Evolutionary conservation across 148 eudicot species (phyloP).

Genomic region (Polygonum maritimum): DNA sequence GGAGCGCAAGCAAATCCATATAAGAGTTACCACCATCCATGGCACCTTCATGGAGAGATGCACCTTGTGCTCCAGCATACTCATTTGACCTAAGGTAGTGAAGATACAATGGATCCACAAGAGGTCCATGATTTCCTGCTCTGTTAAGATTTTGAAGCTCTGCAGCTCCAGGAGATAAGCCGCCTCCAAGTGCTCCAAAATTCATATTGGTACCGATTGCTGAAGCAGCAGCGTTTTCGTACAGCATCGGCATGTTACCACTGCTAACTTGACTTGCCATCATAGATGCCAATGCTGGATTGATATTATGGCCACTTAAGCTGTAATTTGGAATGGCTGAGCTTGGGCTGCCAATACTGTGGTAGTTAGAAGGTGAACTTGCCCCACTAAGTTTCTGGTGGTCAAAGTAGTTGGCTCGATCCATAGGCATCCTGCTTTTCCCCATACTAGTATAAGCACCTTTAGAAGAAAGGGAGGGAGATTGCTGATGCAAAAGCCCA

Average conservation of each 20-base stretch:
- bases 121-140: slow-evolving; percentile 39
- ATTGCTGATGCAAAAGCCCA: slow-evolving; percentile 24
- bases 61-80: slow-evolving; percentile 47
- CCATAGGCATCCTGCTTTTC: slow-evolving; percentile 24
- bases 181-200: slow-evolving; percentile 40
- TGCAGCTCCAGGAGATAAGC: slow-evolving; percentile 48
- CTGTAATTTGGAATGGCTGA: slow-evolving; percentile 57
- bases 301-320: slow-evolving; percentile 42
- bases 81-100: slow-evolving; percentile 60
- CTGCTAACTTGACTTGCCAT: slow-evolving; percentile 47
- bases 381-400: slow-evolving; percentile 41
- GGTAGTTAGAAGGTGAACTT: slow-evolving; percentile 51
- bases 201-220: slow-evolving; percentile 52
- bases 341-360: slow-evolving; percentile 59
- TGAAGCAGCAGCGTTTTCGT: slow-evolving; percentile 54
- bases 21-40: slow-evolving; percentile 54
- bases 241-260: slow-evolving; percentile 44
- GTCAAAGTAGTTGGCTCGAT: slow-evolving; percentile 34
- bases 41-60: slow-evolving; percentile 55
- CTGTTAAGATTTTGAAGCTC: slow-evolving; percentile 49
- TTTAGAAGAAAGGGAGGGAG: slow-evolving; percentile 33
- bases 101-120: slow-evolving; percentile 54
- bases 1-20: slow-evolving; percentile 55
- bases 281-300: slow-evolving; percentile 61
- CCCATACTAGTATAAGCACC: slow-evolving; percentile 34